Conservation (phyloP, 129 eudicot species). For the Flaveria linearis region DNA sequence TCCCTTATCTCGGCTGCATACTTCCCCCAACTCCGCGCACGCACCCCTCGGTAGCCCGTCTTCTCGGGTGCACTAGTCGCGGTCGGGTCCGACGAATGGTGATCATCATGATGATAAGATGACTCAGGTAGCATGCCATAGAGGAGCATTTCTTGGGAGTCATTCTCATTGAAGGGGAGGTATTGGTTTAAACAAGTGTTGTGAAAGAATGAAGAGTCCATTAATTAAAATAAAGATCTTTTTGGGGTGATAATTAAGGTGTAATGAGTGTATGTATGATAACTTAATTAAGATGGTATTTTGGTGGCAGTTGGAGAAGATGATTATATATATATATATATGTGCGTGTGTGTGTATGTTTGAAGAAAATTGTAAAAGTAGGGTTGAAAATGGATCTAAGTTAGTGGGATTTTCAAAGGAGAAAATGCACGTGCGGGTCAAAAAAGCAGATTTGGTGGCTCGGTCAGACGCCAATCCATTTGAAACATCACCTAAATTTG, state of each 20-base stretch:
- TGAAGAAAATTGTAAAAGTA: background rate
- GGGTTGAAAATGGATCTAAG: constrained; percentile 10
- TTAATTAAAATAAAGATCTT: background rate
- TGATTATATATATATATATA: background rate
- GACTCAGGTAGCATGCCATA: constrained; percentile 34
- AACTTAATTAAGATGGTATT: background rate
- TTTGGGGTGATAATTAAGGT: background rate
- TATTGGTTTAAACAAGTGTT: constrained; percentile 2
- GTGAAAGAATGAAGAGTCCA: constrained; percentile 37
- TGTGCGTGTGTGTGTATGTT: background rate
- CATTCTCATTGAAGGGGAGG: constrained; percentile 48
- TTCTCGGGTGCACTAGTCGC: constrained; percentile 19
- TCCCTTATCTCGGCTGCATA: constrained; percentile 60
- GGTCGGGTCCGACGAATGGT: constrained; percentile 19
- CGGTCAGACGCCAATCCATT: constrained; percentile 30
- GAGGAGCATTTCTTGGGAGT: constrained; percentile 44
- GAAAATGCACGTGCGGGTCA: constrained; percentile 33
- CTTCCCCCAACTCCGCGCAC: constrained; percentile 53
- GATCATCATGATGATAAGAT: background rate
- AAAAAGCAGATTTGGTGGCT: constrained; percentile 34
- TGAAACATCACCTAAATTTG: constrained; percentile 7
- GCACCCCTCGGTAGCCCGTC: constrained; percentile 47
- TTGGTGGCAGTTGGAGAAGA: constrained; percentile 9
- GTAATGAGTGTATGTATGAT: background rate
- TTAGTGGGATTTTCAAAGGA: constrained; percentile 32